Conservation (phyloP, 495 filamentous ascomycete species). For the Hypoxylon rickii region DNA sequence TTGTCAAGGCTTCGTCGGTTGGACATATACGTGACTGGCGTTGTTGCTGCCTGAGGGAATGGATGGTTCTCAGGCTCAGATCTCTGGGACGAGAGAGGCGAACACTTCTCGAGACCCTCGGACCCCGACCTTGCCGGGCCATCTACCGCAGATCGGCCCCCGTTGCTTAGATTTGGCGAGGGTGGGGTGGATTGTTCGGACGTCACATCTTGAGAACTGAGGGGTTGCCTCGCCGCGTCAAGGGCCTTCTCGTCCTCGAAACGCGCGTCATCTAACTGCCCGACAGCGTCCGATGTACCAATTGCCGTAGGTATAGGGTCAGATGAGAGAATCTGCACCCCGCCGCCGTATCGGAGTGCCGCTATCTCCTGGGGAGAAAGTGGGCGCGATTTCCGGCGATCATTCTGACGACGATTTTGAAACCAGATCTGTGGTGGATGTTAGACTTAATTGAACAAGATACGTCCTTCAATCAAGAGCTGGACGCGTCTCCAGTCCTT, state of each 20-base stretch:
- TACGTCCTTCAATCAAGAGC: neutral
- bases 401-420: conserved; percentile 94
- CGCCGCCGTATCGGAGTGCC: conserved; percentile 58
- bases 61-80: conserved; percentile 15
- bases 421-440: conserved; percentile 84
- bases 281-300: conserved; percentile 18
- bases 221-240: conserved; percentile 15
- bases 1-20: conserved; percentile 46
- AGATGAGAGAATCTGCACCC: conserved; percentile 56
- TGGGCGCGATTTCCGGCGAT: conserved; percentile 87
- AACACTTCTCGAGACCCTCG: conserved; percentile 7
- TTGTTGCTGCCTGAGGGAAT: conserved; percentile 38
- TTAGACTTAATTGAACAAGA: conserved; percentile 25
- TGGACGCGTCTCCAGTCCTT: neutral
- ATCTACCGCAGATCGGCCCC: neutral
- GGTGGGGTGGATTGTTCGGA: conserved; percentile 23
- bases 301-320: conserved; percentile 45
- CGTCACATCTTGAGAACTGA: conserved; percentile 15
- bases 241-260: conserved; percentile 12
- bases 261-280: conserved; percentile 6
- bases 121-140: neutral
- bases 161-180: conserved; percentile 19
- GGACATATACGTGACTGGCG: conserved; percentile 44
- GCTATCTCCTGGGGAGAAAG: conserved; percentile 80
- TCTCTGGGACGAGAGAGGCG: conserved; percentile 23